Conservation (phyloP, 768 basidiomycete genomes). For the Lactarius quietus region DNA sequence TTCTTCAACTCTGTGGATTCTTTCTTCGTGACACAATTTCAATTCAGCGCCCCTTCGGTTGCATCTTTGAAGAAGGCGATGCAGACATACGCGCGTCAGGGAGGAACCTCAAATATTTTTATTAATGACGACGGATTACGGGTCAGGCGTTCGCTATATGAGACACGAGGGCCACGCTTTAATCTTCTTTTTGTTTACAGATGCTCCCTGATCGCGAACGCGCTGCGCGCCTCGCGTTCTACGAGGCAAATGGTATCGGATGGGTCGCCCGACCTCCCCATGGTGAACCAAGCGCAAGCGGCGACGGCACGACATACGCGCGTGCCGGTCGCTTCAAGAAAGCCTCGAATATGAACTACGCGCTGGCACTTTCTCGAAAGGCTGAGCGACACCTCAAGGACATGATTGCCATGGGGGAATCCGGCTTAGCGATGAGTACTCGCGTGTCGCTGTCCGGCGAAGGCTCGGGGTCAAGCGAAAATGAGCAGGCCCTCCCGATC, state of each 20-base stretch:
- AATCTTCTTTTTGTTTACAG: conserved; percentile 19
- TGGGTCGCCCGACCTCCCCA: conserved; percentile 60
- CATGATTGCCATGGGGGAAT: conserved; percentile 24
- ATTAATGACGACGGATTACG: conserved; percentile 64
- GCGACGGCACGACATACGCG: conserved; percentile 39
- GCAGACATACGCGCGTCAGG: conserved; percentile 62
- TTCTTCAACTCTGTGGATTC: not conserved
- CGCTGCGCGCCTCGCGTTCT: conserved; percentile 47
- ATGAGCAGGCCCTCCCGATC: conserved; percentile 32
- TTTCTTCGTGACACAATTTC: not conserved
- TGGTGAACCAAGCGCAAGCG: conserved; percentile 32
- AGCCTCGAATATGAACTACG: conserved; percentile 51
- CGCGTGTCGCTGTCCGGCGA: conserved; percentile 30
- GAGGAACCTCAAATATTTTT: conserved; percentile 56
- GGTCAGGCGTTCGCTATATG: conserved; percentile 25
- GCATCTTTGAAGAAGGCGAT: conserved; percentile 57
- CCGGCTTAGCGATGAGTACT: conserved; percentile 18
- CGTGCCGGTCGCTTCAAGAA: conserved; percentile 52
- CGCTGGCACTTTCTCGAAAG: conserved; percentile 34
- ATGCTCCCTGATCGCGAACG: conserved; percentile 43
- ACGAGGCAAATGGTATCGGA: conserved; percentile 54
- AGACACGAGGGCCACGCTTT: not conserved
- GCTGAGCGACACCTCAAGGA: conserved; percentile 36
- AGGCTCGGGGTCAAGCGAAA: conserved; percentile 27
- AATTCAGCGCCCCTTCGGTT: conserved; percentile 42